phyloP scores from a whole-genome alignment of 345 rosid species.

The Melastoma malabathricum region DNA sequence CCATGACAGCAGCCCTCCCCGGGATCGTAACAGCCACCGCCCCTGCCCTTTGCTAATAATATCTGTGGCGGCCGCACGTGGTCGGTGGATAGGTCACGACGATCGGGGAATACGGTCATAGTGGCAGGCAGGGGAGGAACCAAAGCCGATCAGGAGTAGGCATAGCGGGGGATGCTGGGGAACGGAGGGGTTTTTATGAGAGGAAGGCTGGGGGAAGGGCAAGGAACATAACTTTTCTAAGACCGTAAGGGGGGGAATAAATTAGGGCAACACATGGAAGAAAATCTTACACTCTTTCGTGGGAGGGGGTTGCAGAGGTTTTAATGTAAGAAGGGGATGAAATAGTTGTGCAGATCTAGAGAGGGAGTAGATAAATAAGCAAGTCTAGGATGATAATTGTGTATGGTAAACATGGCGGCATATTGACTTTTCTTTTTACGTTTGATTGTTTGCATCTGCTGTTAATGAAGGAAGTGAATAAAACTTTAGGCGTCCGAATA shows the following conservation, averaged over 20 bases:
- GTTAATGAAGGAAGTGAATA: too few relatives aligned
- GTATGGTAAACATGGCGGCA: slow-evolving; percentile 20
- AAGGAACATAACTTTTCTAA: not conserved
- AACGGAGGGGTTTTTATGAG: slow-evolving; percentile 2
- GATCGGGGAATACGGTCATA: slow-evolving; percentile 65
- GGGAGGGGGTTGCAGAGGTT: slow-evolving; percentile 1
- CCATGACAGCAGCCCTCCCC: slow-evolving; percentile 2
- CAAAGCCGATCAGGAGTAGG: slow-evolving; percentile 5
- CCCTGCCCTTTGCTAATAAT: slow-evolving; percentile 8
- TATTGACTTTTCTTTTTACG: too few relatives aligned
- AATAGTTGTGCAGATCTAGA: slow-evolving; percentile 24
- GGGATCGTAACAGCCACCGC: slow-evolving; percentile 16
- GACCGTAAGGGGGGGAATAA: not conserved
- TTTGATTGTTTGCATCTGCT: too few relatives aligned
- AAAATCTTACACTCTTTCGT: not conserved
- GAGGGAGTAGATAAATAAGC: slow-evolving; percentile 22
- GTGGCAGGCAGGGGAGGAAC: slow-evolving; percentile 19
- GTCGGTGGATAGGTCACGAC: slow-evolving; percentile 17
- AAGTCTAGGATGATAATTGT: slow-evolving; percentile 16
- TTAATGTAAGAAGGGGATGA: slow-evolving; percentile 21
- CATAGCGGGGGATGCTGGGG: not conserved
- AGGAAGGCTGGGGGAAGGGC: not conserved
- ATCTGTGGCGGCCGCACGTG: slow-evolving; percentile 4
- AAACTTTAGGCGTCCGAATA: too few relatives aligned
- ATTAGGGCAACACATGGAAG: not conserved